These are phyloP conservation scores for Xylariaceae sp. DNA, from an alignment of 2,329 filamentous ascomycete species.

Conservation along the genomic window DNA sequence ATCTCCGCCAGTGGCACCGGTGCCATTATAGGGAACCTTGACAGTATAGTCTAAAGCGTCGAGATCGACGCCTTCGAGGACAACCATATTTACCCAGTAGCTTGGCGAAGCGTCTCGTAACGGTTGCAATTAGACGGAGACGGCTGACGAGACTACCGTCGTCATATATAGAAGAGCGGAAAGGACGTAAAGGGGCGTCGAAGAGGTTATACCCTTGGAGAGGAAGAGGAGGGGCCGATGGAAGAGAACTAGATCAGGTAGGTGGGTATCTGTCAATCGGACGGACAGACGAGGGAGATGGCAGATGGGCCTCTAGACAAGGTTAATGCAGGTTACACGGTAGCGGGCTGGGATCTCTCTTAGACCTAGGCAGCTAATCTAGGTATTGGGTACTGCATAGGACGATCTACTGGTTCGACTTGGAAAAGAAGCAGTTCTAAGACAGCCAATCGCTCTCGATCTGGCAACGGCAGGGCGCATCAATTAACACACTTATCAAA, in stretches of 20 bases:
- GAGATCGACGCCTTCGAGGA: constrained; percentile 45
- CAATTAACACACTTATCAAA: constrained; percentile 22
- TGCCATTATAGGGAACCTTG: constrained; percentile 65
- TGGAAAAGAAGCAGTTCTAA: constrained; percentile 26
- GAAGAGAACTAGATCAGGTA: constrained; percentile 23
- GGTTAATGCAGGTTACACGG: constrained; percentile 14
- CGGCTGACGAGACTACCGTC: neutral
- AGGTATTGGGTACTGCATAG: neutral
- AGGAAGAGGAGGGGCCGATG: neutral
- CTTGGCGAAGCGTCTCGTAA: constrained; percentile 8
- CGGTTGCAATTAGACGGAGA: constrained; percentile 2
- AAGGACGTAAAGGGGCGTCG: constrained; percentile 20
- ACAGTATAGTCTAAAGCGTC: constrained; percentile 48
- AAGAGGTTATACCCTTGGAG: constrained; percentile 14
- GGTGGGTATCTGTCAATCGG: constrained; percentile 1
- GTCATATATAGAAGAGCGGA: constrained; percentile 12
- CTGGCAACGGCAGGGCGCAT: neutral
- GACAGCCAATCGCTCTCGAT: constrained; percentile 20
- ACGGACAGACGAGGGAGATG: neutral
- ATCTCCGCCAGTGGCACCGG: constrained; percentile 66
- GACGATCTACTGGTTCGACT: constrained; percentile 2
- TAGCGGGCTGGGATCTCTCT: constrained; percentile 3
- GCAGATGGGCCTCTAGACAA: constrained; percentile 9
- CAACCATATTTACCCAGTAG: constrained; percentile 37
- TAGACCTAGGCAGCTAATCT: neutral